Base-by-base conservation (phyloP, 768 basidiomycete genomes). In the Zangia roseola region DNA sequence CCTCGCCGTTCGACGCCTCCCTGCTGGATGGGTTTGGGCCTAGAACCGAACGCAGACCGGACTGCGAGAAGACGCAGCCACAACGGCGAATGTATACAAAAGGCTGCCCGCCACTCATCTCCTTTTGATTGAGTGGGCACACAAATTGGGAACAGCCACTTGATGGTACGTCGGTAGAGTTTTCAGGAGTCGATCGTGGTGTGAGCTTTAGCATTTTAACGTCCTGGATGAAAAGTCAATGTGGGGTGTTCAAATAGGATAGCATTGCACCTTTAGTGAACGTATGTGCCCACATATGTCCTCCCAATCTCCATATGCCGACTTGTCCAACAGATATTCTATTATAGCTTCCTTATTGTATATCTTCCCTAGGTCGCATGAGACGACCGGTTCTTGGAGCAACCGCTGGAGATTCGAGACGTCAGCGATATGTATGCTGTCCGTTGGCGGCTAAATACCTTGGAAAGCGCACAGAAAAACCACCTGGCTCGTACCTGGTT, bases 291-390 rank as follows among this genome's bases (percentile, higher is more conserved):
- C 89, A 62, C 94, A 97, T 60, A 97, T 94, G 52, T 82, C 79
- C 56, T 88, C 86, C 0, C 93, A 94, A 55, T 98, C 97, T 6
- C 94, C 92, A 65, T 93, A 94, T 3, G 84, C 77, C 4, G 80
- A 71, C 57, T 82, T 84, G 66, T 95, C 89, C 14, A 98, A 71
- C 26, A 97, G 75, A 69, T 85, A 95, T 66, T 97, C 91, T 34
- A 99, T 80, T 23, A 99, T 74, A 1, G 94, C 82, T 58, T 95
- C 95, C 63, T 95, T 97, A 71, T 97, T 99, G 66, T 97, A 98
- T 1, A 99, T 74, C 67, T 94, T 95, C 10, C 97, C 97, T 0
- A 97, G 77, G 1, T 84, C 84, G 69, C 93, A 95, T 0, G 94
- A 86, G 0, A 97, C 97, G 6, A 97, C 75, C 0, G 97, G 97